phyloP scores from a whole-genome alignment of 129 eudicot genomes.

The Chrysanthemum makinoi region DNA sequence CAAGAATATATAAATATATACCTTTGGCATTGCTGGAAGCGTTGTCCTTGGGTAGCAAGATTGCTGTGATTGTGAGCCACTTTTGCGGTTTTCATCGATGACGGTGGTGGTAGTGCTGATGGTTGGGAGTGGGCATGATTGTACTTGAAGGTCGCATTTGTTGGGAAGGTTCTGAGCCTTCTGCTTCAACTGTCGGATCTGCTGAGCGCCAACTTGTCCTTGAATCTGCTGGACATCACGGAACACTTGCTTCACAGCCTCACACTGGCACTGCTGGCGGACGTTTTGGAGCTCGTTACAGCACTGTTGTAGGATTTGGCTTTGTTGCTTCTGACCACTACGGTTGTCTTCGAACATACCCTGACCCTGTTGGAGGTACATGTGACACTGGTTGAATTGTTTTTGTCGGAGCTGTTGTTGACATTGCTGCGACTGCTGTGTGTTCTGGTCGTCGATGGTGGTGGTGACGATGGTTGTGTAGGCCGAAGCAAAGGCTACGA shows the following conservation, averaged over 20 bases:
- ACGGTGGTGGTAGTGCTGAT: not conserved
- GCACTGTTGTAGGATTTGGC: no score
- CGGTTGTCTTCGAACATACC: not conserved
- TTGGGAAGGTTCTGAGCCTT: not conserved
- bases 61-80: not conserved
- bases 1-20: not conserved
- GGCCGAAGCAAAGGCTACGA: no score
- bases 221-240: no score
- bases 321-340: no score
- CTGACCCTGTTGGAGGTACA: not conserved
- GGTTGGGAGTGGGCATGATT: not conserved
- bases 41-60: not conserved
- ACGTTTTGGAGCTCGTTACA: no score
- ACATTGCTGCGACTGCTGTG: no score
- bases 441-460: no score
- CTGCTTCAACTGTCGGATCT: not conserved
- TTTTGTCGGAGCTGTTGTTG: not conserved
- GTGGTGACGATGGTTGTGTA: no score
- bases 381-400: slow-evolving; percentile 2
- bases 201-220: no score
- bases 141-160: not conserved
- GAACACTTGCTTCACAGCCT: no score
- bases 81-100: not conserved
- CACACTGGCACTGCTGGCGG: no score
- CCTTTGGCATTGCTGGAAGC: slow-evolving; percentile 6